A percentile compares a stretch with the other conserved stretches of the same genome.
Conservation (phyloP, 2,329 filamentous ascomycete species). For the Monosporascus cannonballus region DNA sequence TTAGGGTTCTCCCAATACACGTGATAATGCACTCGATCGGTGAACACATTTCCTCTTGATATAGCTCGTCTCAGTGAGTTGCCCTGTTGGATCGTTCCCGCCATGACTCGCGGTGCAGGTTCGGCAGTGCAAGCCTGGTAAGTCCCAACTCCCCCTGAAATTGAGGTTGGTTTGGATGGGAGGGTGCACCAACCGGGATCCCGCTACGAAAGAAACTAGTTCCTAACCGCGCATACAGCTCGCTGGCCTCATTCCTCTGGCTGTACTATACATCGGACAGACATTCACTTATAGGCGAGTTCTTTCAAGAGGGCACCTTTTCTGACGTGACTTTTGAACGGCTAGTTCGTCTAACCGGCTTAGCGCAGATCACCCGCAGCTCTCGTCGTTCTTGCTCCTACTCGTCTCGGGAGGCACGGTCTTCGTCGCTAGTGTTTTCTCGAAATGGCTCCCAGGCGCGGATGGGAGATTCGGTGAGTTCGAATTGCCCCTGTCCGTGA, state of each 20-base stretch:
- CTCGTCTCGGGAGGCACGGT: conserved; percentile 37
- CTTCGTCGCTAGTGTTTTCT: conserved; percentile 35
- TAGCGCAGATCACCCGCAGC: conserved; percentile 38
- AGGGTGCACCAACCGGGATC: not conserved
- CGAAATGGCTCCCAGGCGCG: conserved; percentile 40
- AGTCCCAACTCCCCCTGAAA: not conserved
- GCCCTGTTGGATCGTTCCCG: not conserved
- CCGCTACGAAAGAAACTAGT: not conserved
- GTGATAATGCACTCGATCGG: no score
- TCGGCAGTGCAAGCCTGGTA: not conserved
- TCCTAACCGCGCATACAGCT: conserved; percentile 25
- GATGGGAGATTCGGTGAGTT: conserved; percentile 39
- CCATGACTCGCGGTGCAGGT: not conserved
- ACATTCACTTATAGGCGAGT: conserved; percentile 42
- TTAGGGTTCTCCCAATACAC: no score
- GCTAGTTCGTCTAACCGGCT: conserved; percentile 6
- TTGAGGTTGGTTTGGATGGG: not conserved
- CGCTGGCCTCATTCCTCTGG: conserved; percentile 42
- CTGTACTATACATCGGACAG: conserved; percentile 39
- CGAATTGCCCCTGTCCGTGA: not conserved
- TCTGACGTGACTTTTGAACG: not conserved
- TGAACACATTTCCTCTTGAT: no score
- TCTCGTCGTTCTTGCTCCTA: conserved; percentile 42
- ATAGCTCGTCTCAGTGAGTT: not conserved
- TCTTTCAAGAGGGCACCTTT: not conserved